Evolutionary conservation across 2,329 filamentous ascomycete genomes (phyloP), one percentile per base, ranked within the genome.

Genomic region (Ophiostoma sp.): DNA sequence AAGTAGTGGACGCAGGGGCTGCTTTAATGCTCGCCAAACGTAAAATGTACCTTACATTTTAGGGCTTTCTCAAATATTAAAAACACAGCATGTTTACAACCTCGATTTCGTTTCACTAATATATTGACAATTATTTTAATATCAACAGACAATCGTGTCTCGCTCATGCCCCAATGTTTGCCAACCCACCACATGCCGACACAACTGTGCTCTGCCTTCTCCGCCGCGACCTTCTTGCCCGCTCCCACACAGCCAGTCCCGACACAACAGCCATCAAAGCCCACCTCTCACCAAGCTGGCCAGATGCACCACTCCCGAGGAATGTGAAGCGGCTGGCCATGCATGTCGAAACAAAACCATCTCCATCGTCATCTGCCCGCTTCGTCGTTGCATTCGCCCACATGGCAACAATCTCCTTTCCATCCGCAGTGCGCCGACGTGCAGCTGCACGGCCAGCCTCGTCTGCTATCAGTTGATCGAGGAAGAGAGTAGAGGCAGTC

Each of bases 211-310:
- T 66, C 59, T 72, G 50, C 55, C 69, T 63, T 42, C 72, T 50
- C 28, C 61, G 63, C 52, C 69, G 28, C 19, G 31, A 17, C 68
- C 74, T 64, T 36, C 75, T 70, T 31, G 74, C 72, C 55, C 61
- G 55, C 74, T 75, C 75, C 75, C 75, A 82, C 12, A 81, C 78
- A 19, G 77, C 76, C 72, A 83, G 73, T 33, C 78, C 81, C 63
- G 83, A 80, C 7, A 79, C 76, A 15, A 84, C 82, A 0, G 83
- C 81, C 82, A 84, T 84, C 39, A 84, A 73, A 0, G 80, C 81
- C 82, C 82, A 85, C 25, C 81, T 77, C 72, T 82, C 80, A 9
- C 83, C 84, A 12, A 85, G 77, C 39, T 78, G 76, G 1, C 84
- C 83, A 12, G 79, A 78, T 17, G 79, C 78, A 1, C 83, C 84